Conservation (phyloP, 73 alveolate species). For the Tetrahymena elliotti region DNA sequence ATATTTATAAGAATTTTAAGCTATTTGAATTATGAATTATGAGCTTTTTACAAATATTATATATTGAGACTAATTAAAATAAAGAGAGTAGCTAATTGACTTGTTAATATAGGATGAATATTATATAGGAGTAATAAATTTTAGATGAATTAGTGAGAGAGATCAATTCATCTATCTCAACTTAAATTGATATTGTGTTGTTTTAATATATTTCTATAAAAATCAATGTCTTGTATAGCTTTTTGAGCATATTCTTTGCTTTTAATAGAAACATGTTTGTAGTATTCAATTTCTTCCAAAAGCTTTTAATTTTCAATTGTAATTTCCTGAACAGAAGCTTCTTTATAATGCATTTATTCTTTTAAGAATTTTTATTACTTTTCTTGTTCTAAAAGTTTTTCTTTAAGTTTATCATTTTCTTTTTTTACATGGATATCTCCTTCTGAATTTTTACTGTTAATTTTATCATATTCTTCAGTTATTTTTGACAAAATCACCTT, state of each 20-base stretch:
- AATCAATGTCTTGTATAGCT: slow-evolving; percentile 21
- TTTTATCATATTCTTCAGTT: slow-evolving; percentile 34
- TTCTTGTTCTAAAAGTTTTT: not conserved
- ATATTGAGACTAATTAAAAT: not conserved
- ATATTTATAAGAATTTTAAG: too few species aligned
- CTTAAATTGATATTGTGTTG: slow-evolving; percentile 11
- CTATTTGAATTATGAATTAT: too few species aligned
- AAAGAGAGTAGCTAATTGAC: not conserved
- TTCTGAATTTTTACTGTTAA: not conserved
- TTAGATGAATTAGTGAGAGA: not conserved
- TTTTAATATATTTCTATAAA: slow-evolving; percentile 24
- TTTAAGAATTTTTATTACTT: not conserved
- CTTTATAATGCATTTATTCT: slow-evolving; percentile 14
- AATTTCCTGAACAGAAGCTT: slow-evolving; percentile 13
- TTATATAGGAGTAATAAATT: not conserved
- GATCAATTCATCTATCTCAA: not conserved
- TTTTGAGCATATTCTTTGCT: slow-evolving; percentile 12
- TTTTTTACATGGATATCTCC: not conserved
- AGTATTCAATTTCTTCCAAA: slow-evolving; percentile 20
- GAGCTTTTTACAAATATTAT: too few species aligned
- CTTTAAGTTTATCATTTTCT: not conserved
- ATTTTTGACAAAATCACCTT: slow-evolving; percentile 15
- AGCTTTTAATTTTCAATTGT: slow-evolving; percentile 1
- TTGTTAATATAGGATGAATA: not conserved
- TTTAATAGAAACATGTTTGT: not conserved